Evolutionary conservation across 2,329 filamentous ascomycete species (phyloP).

Genomic region (Fusarium caatingaense): DNA sequence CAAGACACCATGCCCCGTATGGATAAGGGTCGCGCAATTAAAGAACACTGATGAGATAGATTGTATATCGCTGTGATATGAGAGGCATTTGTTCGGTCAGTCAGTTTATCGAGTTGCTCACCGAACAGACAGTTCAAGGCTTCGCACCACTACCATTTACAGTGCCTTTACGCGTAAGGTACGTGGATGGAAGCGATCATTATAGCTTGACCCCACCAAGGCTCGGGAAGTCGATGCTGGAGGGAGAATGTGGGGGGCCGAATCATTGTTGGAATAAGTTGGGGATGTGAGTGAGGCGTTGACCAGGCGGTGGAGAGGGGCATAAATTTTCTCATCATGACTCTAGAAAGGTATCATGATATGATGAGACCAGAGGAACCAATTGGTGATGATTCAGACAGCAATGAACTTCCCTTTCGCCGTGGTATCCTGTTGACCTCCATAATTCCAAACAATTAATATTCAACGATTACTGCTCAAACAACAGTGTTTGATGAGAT

Average conservation of each 20-base stretch:
- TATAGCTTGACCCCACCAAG: slow-evolving; percentile 36
- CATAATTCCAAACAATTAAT: neutral
- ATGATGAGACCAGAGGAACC: neutral
- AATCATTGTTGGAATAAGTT: slow-evolving; percentile 41
- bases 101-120: slow-evolving; percentile 23
- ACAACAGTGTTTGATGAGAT: slow-evolving; percentile 35
- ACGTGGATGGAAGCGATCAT: slow-evolving; percentile 14
- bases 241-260: slow-evolving; percentile 44
- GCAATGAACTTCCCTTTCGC: neutral
- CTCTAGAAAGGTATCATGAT: slow-evolving; percentile 6
- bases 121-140: slow-evolving; percentile 27
- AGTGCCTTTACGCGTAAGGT: slow-evolving; percentile 33
- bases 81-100: slow-evolving; percentile 21
- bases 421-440: neutral
- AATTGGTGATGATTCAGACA: neutral
- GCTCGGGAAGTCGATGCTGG: slow-evolving; percentile 42
- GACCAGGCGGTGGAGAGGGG: slow-evolving; percentile 40
- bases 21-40: slow-evolving; percentile 27
- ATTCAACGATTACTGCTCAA: slow-evolving; percentile 6
- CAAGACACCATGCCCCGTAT: slow-evolving; percentile 37
- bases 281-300: slow-evolving; percentile 33
- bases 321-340: slow-evolving; percentile 38
- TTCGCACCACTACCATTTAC: slow-evolving; percentile 9
- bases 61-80: slow-evolving; percentile 5
- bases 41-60: slow-evolving; percentile 7